Evolutionary conservation across 768 basidiomycete species (phyloP), one percentile per base, ranked within the genome.

Genomic region (Podaxis sp.): DNA sequence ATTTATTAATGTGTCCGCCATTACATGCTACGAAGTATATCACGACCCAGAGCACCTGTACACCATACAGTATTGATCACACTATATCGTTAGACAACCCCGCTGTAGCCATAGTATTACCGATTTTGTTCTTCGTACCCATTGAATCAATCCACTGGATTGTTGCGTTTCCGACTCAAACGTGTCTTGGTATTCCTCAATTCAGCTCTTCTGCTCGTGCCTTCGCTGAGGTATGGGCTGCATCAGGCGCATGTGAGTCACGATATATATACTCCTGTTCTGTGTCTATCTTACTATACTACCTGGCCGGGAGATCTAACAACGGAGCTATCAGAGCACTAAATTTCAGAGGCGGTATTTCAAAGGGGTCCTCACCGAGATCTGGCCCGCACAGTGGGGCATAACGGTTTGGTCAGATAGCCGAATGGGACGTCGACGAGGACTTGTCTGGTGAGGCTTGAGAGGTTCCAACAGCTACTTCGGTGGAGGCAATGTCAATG

Each of bases 81-180:
- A 55, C 29, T 55, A 29, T 55, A 55, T 24, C 38, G 13, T 40
- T 55, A 37, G 49, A 50, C 25, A 50, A 24, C 49, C 53, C 41
- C 9, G 17, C 8, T 62, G 51, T 62, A 62, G 17, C 55, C 51
- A 22, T 60, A 53, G 40, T 33, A 43, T 43, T n/a, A 13, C 40
- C 7, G 8, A 46, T 46, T 50, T 50, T 22, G 49, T 50, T 50
- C 49, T 27, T 19, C 17, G 49, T 50, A 27, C 11, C 13, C 25
- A 11, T 49, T 25, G 24, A 50, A 50, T 50, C 49, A 50, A 50
- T 50, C 49, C 12, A 50, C 49, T 50, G 49, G 49, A 50, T 50
- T 50, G 49, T 27, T 50, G 22, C 24, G 19, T 50, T 50, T 46
- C 43, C 19, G 19, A 6, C 19, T 46, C n/a, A n/a, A 17, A 13